A percentile compares a stretch with the other conserved stretches of the same genome.
Evolutionary conservation across 108 stramenopile species (phyloP).

Genomic region (Skeletonema marinoi): DNA sequence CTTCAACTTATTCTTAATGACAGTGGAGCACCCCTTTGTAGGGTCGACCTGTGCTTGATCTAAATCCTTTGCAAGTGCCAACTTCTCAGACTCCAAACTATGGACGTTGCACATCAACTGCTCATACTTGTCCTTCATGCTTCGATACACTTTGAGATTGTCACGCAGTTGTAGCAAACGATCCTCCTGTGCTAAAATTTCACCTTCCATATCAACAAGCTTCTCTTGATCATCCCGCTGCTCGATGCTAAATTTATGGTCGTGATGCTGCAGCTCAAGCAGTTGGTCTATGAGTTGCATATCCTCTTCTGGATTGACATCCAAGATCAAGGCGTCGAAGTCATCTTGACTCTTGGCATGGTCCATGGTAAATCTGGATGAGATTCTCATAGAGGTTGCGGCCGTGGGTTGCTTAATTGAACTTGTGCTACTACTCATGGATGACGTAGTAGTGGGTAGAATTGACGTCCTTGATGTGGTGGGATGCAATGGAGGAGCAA

Average conservation of each 20-base stretch:
- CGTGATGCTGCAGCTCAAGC: constrained; percentile 80
- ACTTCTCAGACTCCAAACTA: constrained; percentile 76
- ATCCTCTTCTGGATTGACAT: constrained; percentile 86
- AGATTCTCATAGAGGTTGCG: background rate
- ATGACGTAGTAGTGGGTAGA: constrained; percentile 1
- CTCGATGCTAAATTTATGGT: constrained; percentile 65
- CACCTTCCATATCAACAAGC: constrained; percentile 69
- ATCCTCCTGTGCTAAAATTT: constrained; percentile 73
- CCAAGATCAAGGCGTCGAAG: constrained; percentile 40
- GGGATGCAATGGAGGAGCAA: constrained; percentile 1
- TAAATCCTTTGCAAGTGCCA: constrained; percentile 65
- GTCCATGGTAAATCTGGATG: constrained; percentile 1
- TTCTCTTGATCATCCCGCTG: constrained; percentile 65
- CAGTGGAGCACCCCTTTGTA: constrained; percentile 64
- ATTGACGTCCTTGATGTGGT: background rate
- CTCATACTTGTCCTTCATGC: constrained; percentile 82
- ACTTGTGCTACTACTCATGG: background rate
- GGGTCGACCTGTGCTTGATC: constrained; percentile 75
- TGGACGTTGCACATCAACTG: constrained; percentile 77
- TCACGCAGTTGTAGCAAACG: constrained; percentile 74
- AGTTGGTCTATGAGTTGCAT: constrained; percentile 85
- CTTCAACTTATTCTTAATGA: constrained; percentile 78
- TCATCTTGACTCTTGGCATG: constrained; percentile 18
- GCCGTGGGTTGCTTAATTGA: background rate
- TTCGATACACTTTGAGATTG: constrained; percentile 80